Percentiles rank a stretch among this genome's conserved stretches.
phyloP scores from a whole-genome alignment of 2,329 filamentous ascomycete genomes.

The Sporothrix euskadiensis region DNA sequence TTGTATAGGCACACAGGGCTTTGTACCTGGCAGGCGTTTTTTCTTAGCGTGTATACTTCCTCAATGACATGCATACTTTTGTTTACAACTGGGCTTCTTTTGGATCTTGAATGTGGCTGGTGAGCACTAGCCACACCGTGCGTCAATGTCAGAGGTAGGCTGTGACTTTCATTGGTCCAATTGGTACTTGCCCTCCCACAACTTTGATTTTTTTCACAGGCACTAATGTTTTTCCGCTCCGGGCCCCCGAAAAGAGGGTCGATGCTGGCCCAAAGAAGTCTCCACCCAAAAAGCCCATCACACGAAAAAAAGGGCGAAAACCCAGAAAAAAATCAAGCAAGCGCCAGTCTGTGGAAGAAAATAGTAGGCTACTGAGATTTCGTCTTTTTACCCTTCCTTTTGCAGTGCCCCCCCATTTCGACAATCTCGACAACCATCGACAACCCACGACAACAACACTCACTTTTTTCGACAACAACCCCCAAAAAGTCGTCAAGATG shows the following conservation, averaged over 20 bases:
- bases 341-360: slow-evolving; percentile 22
- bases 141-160: too few species aligned
- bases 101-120: slow-evolving; percentile 18
- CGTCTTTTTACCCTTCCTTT: slow-evolving; percentile 15
- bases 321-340: slow-evolving; percentile 22
- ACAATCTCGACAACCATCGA: slow-evolving; percentile 24
- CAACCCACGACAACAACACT: slow-evolving; percentile 22
- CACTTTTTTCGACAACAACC: slow-evolving; percentile 19
- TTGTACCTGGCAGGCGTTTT: slow-evolving; percentile 10
- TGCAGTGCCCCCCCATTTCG: slow-evolving; percentile 16
- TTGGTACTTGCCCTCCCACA: slow-evolving; percentile 33
- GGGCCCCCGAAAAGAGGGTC: slow-evolving; percentile 22
- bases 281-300: slow-evolving; percentile 32
- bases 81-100: neutral
- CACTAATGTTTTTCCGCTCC: slow-evolving; percentile 26
- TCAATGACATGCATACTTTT: neutral
- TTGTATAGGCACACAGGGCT: neutral
- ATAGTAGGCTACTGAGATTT: slow-evolving; percentile 28
- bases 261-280: slow-evolving; percentile 5
- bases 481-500: slow-evolving; percentile 55
- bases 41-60: slow-evolving; percentile 12
- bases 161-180: neutral
- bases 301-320: slow-evolving; percentile 31
- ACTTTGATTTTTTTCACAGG: slow-evolving; percentile 28
- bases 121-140: slow-evolving; percentile 11